Conservation (phyloP, 805 yeast species). For the Saccharomycopsis lassenensis region DNA sequence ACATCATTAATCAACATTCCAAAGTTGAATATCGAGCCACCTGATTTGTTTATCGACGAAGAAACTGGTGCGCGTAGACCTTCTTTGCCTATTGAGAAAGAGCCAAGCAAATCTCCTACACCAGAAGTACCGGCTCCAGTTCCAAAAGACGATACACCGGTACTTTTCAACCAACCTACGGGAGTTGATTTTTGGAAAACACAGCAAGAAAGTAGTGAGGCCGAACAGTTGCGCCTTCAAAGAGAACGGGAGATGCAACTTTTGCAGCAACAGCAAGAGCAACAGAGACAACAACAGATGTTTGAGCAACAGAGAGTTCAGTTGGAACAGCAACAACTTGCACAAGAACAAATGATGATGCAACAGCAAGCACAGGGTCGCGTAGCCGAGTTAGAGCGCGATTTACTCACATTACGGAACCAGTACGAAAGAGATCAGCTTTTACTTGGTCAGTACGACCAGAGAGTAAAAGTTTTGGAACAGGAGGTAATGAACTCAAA, state of each 20-base stretch:
- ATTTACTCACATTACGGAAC: slow-evolving; percentile 58
- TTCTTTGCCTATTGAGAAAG: slow-evolving; percentile 23
- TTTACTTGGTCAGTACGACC: slow-evolving; percentile 77
- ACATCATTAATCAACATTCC: slow-evolving; percentile 16
- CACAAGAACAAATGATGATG: slow-evolving; percentile 50
- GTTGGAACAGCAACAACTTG: slow-evolving; percentile 59
- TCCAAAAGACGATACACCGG: slow-evolving; percentile 25
- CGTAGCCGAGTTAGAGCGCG: slow-evolving; percentile 74
- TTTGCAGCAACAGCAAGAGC: slow-evolving; percentile 55
- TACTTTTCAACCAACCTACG: slow-evolving; percentile 38
- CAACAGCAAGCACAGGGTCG: slow-evolving; percentile 70
- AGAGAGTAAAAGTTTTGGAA: slow-evolving; percentile 73
- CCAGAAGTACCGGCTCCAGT: slow-evolving; percentile 26
- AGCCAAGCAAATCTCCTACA: slow-evolving; percentile 32
- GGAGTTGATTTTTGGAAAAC: slow-evolving; percentile 35
- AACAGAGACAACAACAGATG: slow-evolving; percentile 55
- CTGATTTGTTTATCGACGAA: slow-evolving; percentile 23
- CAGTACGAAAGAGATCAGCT: slow-evolving; percentile 82
- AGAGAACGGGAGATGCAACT: slow-evolving; percentile 56
- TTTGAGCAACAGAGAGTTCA: slow-evolving; percentile 60
- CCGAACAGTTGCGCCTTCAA: slow-evolving; percentile 49
- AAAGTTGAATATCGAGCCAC: slow-evolving; percentile 23
- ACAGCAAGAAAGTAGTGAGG: slow-evolving; percentile 43
- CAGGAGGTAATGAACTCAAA: slow-evolving; percentile 52
- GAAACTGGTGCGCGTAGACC: slow-evolving; percentile 19